These are phyloP conservation scores for Penicillium argentinense DNA, from an alignment of 495 filamentous ascomycete genomes.

Conservation along the genomic window DNA sequence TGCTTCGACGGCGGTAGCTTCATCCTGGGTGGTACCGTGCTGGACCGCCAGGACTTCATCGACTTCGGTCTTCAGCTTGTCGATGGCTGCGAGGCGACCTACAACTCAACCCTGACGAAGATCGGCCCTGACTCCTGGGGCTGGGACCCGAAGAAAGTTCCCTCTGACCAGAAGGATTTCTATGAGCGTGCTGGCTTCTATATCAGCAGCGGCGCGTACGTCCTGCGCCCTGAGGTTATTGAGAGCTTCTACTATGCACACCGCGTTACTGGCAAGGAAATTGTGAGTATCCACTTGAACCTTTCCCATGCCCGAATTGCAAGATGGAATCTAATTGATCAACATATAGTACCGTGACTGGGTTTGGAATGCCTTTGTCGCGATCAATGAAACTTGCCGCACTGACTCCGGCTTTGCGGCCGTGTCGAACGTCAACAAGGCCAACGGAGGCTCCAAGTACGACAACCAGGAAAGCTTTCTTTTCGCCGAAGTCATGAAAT, in stretches of 20 bases:
- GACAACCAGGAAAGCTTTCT: slow-evolving; percentile 88
- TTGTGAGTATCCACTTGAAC: slow-evolving; percentile 24
- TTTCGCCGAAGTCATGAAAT: slow-evolving; percentile 90
- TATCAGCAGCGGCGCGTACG: slow-evolving; percentile 60
- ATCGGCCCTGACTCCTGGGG: slow-evolving; percentile 80
- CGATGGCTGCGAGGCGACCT: slow-evolving; percentile 72
- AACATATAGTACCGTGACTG: slow-evolving; percentile 68
- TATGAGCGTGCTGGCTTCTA: slow-evolving; percentile 72
- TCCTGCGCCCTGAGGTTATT: slow-evolving; percentile 80
- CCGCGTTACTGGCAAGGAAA: slow-evolving; percentile 65
- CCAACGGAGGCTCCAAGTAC: slow-evolving; percentile 57
- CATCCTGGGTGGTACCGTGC: slow-evolving; percentile 75
- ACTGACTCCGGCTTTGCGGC: slow-evolving; percentile 67
- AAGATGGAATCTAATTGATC: neutral
- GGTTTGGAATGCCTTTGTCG: slow-evolving; percentile 79
- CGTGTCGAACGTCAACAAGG: slow-evolving; percentile 64
- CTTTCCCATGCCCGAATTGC: neutral
- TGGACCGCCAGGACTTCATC: slow-evolving; percentile 61
- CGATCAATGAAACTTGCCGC: slow-evolving; percentile 64
- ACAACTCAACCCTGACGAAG: slow-evolving; percentile 62
- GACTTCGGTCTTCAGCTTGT: slow-evolving; percentile 76
- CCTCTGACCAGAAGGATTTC: slow-evolving; percentile 52
- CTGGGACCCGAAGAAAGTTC: slow-evolving; percentile 60
- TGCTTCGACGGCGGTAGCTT: slow-evolving; percentile 90
- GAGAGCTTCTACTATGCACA: slow-evolving; percentile 91